Conservation (phyloP, 805 yeast genomes). For the Yarrowia sp. region DNA sequence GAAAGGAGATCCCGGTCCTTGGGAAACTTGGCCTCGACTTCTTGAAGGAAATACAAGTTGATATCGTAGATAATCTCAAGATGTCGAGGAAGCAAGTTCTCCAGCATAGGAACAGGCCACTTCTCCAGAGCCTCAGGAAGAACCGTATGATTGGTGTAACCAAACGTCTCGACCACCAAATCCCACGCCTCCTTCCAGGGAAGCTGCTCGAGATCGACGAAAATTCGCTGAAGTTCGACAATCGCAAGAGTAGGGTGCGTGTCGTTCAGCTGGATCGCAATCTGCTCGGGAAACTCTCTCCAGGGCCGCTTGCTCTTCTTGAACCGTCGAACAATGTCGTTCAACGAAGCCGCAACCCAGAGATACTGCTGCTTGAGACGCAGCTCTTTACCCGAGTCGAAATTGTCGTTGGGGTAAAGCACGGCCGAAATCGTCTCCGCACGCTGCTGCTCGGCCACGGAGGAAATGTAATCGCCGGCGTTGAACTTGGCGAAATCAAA, state of each 20-base stretch:
- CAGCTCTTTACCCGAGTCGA: slow-evolving; percentile 87
- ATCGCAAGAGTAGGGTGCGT: slow-evolving; percentile 94
- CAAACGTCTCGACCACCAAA: slow-evolving; percentile 79
- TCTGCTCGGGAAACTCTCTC: slow-evolving; percentile 81
- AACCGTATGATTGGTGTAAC: slow-evolving; percentile 94
- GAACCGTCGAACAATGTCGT: slow-evolving; percentile 88
- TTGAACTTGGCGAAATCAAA: slow-evolving; percentile 91
- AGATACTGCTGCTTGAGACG: slow-evolving; percentile 94
- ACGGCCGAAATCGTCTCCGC: slow-evolving; percentile 95
- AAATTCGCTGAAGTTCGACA: slow-evolving; percentile 84
- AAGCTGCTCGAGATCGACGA: slow-evolving; percentile 82
- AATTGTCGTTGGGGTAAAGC: slow-evolving; percentile 91
- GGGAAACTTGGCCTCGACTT: slow-evolving; percentile 79
- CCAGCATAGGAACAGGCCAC: slow-evolving; percentile 88
- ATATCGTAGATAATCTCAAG: slow-evolving; percentile 87
- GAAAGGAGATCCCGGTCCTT: slow-evolving; percentile 67
- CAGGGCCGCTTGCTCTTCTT: slow-evolving; percentile 79
- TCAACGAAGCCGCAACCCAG: slow-evolving; percentile 95
- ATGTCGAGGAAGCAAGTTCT: slow-evolving; percentile 85
- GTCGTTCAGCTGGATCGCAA: slow-evolving; percentile 92
- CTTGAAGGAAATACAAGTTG: slow-evolving; percentile 77
- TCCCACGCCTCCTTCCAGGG: slow-evolving; percentile 87
- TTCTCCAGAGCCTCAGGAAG: slow-evolving; percentile 94
- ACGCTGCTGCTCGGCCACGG: slow-evolving; percentile 82
- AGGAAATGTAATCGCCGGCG: slow-evolving; percentile 85